These are phyloP conservation scores for Cladosporium sp. DNA, from an alignment of 2,329 filamentous ascomycete species.

Conservation along the genomic window DNA sequence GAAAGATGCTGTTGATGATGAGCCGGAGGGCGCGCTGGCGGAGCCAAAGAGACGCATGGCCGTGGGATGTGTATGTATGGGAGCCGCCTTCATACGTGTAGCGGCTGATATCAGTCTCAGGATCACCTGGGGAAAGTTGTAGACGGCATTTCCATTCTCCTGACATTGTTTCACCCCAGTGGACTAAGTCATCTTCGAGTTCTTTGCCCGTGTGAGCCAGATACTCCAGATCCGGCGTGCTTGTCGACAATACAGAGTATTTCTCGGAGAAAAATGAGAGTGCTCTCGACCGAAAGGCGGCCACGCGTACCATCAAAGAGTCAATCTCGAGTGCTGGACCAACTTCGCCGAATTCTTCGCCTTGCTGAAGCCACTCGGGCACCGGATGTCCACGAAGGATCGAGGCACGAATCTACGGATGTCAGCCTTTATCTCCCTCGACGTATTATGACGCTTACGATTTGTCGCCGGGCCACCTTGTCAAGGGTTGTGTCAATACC, in stretches of 20 bases:
- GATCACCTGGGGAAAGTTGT: background rate
- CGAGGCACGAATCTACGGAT: slow-evolving; percentile 14
- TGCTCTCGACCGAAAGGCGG: slow-evolving; percentile 7
- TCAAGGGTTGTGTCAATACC: slow-evolving; percentile 10
- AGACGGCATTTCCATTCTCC: background rate
- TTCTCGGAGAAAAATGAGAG: slow-evolving; percentile 1
- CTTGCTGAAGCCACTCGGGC: slow-evolving; percentile 14
- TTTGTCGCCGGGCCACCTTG: slow-evolving; percentile 3
- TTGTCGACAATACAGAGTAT: background rate
- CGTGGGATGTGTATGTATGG: slow-evolving; percentile 15
- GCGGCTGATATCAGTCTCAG: background rate
- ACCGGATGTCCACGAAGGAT: slow-evolving; percentile 15
- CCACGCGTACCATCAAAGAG: slow-evolving; percentile 14
- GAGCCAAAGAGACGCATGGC: slow-evolving; percentile 24
- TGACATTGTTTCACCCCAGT: background rate
- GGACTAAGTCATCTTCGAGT: slow-evolving; percentile 7
- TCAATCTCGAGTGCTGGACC: slow-evolving; percentile 14
- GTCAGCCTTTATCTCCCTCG: slow-evolving; percentile 9
- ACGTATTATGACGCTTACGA: background rate
- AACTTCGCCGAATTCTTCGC: slow-evolving; percentile 14
- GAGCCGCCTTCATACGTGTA: background rate
- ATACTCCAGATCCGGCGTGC: slow-evolving; percentile 3
- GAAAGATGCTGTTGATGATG: slow-evolving; percentile 20
- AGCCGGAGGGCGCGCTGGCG: slow-evolving; percentile 22
- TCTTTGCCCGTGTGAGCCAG: slow-evolving; percentile 9